Base-by-base conservation (phyloP, 129 eudicot species). In the Tanacetum coccineum region DNA sequence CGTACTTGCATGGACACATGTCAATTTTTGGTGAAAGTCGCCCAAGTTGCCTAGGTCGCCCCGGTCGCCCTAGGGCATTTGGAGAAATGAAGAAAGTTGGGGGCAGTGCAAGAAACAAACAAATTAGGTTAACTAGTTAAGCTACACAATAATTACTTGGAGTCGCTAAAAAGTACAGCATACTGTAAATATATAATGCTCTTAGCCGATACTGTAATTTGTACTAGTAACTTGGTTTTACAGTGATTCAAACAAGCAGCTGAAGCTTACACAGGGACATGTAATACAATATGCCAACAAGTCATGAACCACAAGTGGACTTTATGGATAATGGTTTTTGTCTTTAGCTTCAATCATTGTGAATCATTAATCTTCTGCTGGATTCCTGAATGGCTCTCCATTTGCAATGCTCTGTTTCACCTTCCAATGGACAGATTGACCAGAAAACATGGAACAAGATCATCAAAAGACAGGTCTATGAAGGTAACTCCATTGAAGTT, bases 361-460 rank as follows among this genome's bases (percentile, higher is more conserved):
- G 15, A 46, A 51, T 13, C 54, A 40, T 73, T 51, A 8, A 13
- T 56, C 14, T 17, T 46, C 42, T 69, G 56, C 15, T 40, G 15
- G 46, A 69, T 69, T 46, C 21, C 15, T 69, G 51, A 71, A 78
- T 78, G 82, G 74, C 82, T 60, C 49, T 59, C 55, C 77, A 71
- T 65, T 46, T 73, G 59, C 78, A 50, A 59, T 40, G 60, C 69
- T 78, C 60, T 5, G 69, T 71, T 69, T 62, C 71, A 25, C 64
- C 62, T 17, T 59, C 68, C 13, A 2, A 13, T n/a, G 65, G 62
- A 52, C 66, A 13, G 14, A 54, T 62, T 26, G 81, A 77, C 63
- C 86, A 14, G 20, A 64, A 21, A 60, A 68, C 74, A 64, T 83
- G 84, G 81, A 83, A 83, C 79, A 79, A 83, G 53, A 60, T 73